These are phyloP conservation scores for Bathelium albidoporum DNA, from an alignment of 495 filamentous ascomycete species.

Conservation along the genomic window DNA sequence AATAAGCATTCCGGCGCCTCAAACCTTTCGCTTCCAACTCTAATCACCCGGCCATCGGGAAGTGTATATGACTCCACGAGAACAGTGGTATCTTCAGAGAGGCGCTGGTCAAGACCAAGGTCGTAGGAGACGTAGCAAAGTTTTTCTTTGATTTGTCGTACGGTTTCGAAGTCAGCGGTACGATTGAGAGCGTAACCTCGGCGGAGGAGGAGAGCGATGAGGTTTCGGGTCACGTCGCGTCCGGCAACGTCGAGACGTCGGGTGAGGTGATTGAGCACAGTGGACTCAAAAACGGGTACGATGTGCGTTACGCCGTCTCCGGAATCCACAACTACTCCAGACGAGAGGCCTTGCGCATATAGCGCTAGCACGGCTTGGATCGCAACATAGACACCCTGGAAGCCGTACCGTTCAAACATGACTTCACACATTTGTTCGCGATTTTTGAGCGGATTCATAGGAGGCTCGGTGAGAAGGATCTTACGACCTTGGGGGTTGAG, in stretches of 20 bases:
- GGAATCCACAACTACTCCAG: constrained; percentile 93
- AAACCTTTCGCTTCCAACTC: constrained; percentile 91
- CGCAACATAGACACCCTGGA: constrained; percentile 95
- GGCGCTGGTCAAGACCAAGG: constrained; percentile 85
- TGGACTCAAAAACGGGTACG: constrained; percentile 94
- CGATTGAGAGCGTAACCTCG: constrained; percentile 95
- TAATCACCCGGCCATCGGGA: constrained; percentile 89
- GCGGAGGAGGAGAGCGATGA: constrained; percentile 89
- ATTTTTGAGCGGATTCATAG: constrained; percentile 94
- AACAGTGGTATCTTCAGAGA: constrained; percentile 95
- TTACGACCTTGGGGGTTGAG: constrained; percentile 86
- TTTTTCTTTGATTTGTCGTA: constrained; percentile 93
- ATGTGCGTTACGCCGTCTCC: constrained; percentile 98
- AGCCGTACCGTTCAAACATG: constrained; percentile 95
- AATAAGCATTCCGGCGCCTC: constrained; percentile 97
- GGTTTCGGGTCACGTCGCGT: constrained; percentile 91
- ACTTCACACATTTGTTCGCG: constrained; percentile 95
- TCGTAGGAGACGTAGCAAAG: constrained; percentile 99
- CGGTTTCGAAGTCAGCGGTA: constrained; percentile 98
- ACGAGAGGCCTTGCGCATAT: constrained; percentile 94
- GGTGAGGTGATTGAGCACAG: constrained; percentile 94
- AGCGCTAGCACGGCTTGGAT: constrained; percentile 96
- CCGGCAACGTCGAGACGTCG: constrained; percentile 88
- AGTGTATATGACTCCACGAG: constrained; percentile 95
- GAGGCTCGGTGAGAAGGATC: constrained; percentile 95